Base-by-base conservation (phyloP, 768 basidiomycete species). In the Leccinellum albellum region DNA sequence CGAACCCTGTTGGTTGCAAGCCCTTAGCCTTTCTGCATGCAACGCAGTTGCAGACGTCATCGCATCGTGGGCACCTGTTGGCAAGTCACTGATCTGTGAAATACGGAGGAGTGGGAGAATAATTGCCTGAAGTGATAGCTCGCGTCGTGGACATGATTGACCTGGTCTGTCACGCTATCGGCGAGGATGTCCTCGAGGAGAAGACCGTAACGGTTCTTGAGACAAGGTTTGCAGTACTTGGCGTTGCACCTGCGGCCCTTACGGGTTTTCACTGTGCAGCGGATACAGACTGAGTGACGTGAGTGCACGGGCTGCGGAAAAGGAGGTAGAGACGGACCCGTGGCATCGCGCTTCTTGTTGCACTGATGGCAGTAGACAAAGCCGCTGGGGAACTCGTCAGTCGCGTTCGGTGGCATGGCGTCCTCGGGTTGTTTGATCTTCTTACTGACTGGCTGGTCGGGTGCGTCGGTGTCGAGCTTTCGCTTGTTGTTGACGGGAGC, bases 321-420 rank as follows among this genome's bases (percentile, higher is more conserved):
- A 52, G 33, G n/a, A 15, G 32, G n/a, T 3, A 31, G 23, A 55
- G 29, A 65, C 77, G 51, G 47, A 86, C 88, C 73, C 47, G 73
- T 65, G 28, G 69, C 65, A 61, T 82, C 83, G 51, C 83, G 82
- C 62, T 85, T 87, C 66, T 79, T 80, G 59, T 76, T 77, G 70
- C 89, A 89, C 64, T 89, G 88, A 67, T 89, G 89, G 61, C 89
- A 91, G 61, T 84, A 82, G 50, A 82, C 70, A 49, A 67, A 77
- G 65, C 64, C 79, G 26, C 71, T 72, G 33, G 76, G 75, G 55
- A 62, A 69, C 37, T 74, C 71, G 20, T 73, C 56, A 12, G 56
- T 64, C 59, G 45, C 57, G 49, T 66, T 64, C 45, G 57, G 52
- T 26, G 50, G 35, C 40, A 55, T 37, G 47, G 51, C 49, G 31